Evolutionary conservation across 805 yeast genomes (phyloP).

Genomic region (Zygotorulaspora chibaensis): DNA sequence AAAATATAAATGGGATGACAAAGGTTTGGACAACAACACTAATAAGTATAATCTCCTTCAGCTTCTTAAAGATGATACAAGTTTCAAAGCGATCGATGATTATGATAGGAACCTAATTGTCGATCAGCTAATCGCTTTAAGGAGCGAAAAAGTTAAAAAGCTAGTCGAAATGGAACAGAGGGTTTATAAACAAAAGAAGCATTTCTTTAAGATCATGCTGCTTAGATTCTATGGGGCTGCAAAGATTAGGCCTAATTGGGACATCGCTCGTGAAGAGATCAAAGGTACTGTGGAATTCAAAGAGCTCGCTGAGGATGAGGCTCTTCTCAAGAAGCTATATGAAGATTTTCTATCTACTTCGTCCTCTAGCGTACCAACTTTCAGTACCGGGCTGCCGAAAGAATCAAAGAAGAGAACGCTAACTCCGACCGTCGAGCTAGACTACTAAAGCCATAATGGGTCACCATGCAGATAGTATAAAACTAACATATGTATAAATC

Average conservation of each 20-base stretch:
- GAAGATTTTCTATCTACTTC: slow-evolving; percentile 30
- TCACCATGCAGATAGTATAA: too few species aligned
- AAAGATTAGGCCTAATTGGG: slow-evolving; percentile 35
- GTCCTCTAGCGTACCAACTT: slow-evolving; percentile 17
- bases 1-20: slow-evolving; percentile 24
- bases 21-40: slow-evolving; percentile 13
- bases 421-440: slow-evolving; percentile 31
- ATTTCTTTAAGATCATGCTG: slow-evolving; percentile 26
- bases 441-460: slow-evolving; percentile 24
- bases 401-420: slow-evolving; percentile 26
- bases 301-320: slow-evolving; percentile 35
- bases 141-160: slow-evolving; percentile 23
- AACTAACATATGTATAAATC: not conserved
- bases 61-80: slow-evolving; percentile 19
- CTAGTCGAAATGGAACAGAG: slow-evolving; percentile 18
- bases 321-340: slow-evolving; percentile 30
- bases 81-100: slow-evolving; percentile 27
- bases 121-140: slow-evolving; percentile 26
- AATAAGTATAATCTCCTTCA: slow-evolving; percentile 13
- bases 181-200: slow-evolving; percentile 22
- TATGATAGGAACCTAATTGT: slow-evolving; percentile 31
- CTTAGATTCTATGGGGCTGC: slow-evolving; percentile 23
- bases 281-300: slow-evolving; percentile 33
- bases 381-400: slow-evolving; percentile 14
- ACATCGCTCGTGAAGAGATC: slow-evolving; percentile 31